Evolutionary conservation across 1,284 basidiomycete genomes (phyloP), one percentile per base, ranked within the genome.

Genomic region (Macrocystidia cucumis): DNA sequence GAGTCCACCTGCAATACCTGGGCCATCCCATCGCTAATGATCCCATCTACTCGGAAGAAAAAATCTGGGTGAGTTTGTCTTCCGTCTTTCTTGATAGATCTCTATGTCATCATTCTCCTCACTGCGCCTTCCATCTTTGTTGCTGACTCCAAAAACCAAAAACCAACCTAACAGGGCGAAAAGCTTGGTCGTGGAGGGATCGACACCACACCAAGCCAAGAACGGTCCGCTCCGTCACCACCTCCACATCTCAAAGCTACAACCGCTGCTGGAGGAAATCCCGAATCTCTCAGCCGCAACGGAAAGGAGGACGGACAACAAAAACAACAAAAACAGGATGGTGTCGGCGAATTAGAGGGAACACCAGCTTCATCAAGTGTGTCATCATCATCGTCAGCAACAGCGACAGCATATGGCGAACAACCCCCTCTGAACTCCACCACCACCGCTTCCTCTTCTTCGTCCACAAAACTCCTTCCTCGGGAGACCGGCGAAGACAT

Each of bases 1-100:
- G 95, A 29, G 95, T 98, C 1, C 96, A 99, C 54, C 72, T 98
- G 1, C 96, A 98, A 61, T 98, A 74, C 54, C 76, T 99, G 32
- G 96, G 96, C 1, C 67, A 90, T 52, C 86, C 96, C 0, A 93
- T 99, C 44, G 87, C 90, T 16, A 95, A 96, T 51, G 91, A 95
- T 51, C 84, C 89, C 1, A 71, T 93, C 0, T 95, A 95, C 55
- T 81, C 82, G 9, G 80, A 84, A 40, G 56, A 66, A 13, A 71
- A 69, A 18, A 90, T 95, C 23, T 97, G 92, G 92, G 84, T 79
- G 46, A 31, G 69, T 29, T 16, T 23, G 8, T 25, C 17, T 38
- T 21, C 32, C 20, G 21, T 31, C 29, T 35, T 27, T 32, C 29
- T 27, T 25, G 21, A 33, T 28, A 33, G 32, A n/a, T n/a, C n/a